Evolutionary conservation across 495 filamentous ascomycete genomes (phyloP), one percentile per base, ranked within the genome.

Genomic region (Aspergillus incahuasiensis): DNA sequence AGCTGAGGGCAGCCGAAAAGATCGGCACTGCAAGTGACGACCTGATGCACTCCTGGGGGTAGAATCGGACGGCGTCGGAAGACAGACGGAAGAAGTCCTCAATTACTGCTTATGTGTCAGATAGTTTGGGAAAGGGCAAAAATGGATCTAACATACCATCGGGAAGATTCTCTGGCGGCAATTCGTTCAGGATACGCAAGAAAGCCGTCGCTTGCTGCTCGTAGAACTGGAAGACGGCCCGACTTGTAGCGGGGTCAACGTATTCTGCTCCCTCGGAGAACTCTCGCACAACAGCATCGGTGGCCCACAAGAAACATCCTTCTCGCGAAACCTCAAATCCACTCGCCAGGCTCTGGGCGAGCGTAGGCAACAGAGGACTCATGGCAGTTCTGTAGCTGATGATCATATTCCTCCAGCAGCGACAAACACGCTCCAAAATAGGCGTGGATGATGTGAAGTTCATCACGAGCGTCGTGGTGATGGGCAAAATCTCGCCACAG

Each of bases 31-130:
- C 86, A 30, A 99, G 81, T 2, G 76, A 69, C 0, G 91, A 95
- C 2, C 77, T 79, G 62, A 97, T 86, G 40, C 91, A 81, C 55
- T 86, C 85, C 59, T 88, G 80, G 35, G 95, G 89, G 66, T 95
- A 95, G 72, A 91, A 99, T 56, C 96, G 86, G 16, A 96, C 79
- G 19, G 91, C 91, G 71, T 97, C 92, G 12, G 87, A 85, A 5
- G 90, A 82, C 13, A 99, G 82, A 24, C 94, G 90, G 79, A 94
- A 99, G 74, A 96, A 99, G 67, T 99, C 94, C 72, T 99, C 94
- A 63, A 97, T 97, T 51, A 99, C 91, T 85, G 53, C 4, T 30
- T n/a, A 16, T 6, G 49, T 54, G 51, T 62, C 54, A 57, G 51
- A 24, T 25, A 40, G 13, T 48, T 28, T n/a, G n/a, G n/a, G 5